Percentiles rank a stretch among this genome's conserved stretches.
These are phyloP conservation scores for Neurospora crassa DNA, from an alignment of 2,329 filamentous ascomycete genomes.

Conservation along the genomic window DNA sequence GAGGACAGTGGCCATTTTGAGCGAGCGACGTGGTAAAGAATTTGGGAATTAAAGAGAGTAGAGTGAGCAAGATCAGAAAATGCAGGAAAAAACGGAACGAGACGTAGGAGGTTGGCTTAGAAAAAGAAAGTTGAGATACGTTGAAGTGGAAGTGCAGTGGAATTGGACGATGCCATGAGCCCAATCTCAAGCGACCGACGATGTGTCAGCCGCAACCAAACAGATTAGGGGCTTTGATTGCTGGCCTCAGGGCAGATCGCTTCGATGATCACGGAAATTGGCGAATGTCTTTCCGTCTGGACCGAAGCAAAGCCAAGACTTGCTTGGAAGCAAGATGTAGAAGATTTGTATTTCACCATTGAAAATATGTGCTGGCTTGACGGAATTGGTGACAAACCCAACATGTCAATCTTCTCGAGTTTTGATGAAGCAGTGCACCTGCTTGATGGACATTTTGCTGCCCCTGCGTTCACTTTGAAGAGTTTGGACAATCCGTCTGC, in stretches of 20 bases:
- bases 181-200: neutral
- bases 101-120: neutral
- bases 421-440: neutral
- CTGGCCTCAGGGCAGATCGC: neutral
- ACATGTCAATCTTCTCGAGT: neutral
- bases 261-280: neutral
- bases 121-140: neutral
- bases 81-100: neutral
- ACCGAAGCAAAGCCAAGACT: neutral
- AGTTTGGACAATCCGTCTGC: neutral
- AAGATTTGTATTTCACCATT: neutral
- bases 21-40: neutral
- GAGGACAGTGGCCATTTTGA: slow-evolving; percentile 12
- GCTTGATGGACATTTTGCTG: neutral
- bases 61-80: neutral
- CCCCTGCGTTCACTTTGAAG: neutral
- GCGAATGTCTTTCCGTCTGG: neutral
- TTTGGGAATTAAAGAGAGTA: neutral
- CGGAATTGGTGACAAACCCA: neutral
- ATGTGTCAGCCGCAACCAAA: neutral
- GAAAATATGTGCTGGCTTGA: neutral
- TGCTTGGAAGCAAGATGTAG: neutral
- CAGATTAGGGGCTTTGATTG: neutral
- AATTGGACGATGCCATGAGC: neutral
- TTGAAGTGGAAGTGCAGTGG: neutral